A percentile compares a stretch with the other conserved stretches of the same genome.
phyloP scores from a whole-genome alignment of 2,329 filamentous ascomycete genomes.

The Pestalotiopsis sp. region DNA sequence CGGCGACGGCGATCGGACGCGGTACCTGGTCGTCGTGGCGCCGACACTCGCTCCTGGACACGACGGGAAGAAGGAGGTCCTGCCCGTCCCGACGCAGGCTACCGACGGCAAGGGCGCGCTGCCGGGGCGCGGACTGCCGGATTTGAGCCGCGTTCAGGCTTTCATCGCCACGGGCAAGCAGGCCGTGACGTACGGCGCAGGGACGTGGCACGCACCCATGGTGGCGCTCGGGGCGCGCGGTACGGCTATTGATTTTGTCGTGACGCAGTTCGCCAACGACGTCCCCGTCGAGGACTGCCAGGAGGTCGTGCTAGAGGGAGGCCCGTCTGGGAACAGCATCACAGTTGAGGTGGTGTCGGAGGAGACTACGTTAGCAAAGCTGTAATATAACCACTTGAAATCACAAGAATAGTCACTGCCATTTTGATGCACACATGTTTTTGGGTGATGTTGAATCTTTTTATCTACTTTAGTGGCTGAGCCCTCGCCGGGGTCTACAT shows the following conservation, averaged over 20 bases:
- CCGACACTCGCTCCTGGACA: conserved; percentile 63
- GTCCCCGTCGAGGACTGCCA: conserved; percentile 85
- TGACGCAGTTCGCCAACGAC: conserved; percentile 86
- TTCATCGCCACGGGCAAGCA: conserved; percentile 78
- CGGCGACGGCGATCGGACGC: conserved; percentile 42
- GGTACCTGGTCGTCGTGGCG: conserved; percentile 86
- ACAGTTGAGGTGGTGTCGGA: conserved; percentile 24
- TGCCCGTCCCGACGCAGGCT: conserved; percentile 39
- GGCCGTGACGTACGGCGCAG: conserved; percentile 87
- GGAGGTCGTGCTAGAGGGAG: conserved; percentile 53
- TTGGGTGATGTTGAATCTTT: not conserved
- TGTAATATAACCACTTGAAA: conserved; percentile 10
- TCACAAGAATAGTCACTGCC: not conserved
- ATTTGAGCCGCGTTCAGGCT: conserved; percentile 68
- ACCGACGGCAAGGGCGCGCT: conserved; percentile 31
- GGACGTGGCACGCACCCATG: conserved; percentile 97
- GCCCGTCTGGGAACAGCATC: conserved; percentile 29
- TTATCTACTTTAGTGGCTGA: not conserved
- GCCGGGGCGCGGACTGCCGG: conserved; percentile 67
- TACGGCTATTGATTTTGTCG: conserved; percentile 77
- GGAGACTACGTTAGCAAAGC: conserved; percentile 14
- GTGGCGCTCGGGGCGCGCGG: conserved; percentile 68
- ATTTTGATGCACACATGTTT: not conserved
- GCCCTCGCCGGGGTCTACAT: no score
- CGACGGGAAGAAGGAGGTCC: conserved; percentile 18